Conservation (phyloP, 768 basidiomycete species). For the Thelephora aurantiotincta region DNA sequence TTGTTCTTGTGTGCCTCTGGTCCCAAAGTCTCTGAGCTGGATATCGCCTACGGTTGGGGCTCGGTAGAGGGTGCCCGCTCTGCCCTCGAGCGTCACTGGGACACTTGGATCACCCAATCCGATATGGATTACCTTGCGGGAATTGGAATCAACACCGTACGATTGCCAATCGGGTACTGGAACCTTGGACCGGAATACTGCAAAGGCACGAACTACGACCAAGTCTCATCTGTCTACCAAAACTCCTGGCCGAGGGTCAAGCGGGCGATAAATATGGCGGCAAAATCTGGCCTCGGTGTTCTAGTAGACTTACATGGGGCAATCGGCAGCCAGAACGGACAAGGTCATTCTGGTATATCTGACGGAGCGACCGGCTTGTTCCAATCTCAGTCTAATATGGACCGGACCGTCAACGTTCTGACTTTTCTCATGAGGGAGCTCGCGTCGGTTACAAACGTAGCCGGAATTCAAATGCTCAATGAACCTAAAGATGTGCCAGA, state of each 20-base stretch:
- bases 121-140: conserved; percentile 52
- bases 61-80: conserved; percentile 27
- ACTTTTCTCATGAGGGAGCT: conserved; percentile 22
- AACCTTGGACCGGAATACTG: conserved; percentile 23
- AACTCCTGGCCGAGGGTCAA: conserved; percentile 31
- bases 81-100: conserved; percentile 59
- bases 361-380: conserved; percentile 27
- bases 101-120: conserved; percentile 47
- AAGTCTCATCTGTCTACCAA: conserved; percentile 26
- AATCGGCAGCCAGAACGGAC: conserved; percentile 31
- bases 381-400: conserved; percentile 17
- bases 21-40: conserved; percentile 38
- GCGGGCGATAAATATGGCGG: conserved; percentile 28
- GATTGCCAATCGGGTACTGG: conserved; percentile 44
- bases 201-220: conserved; percentile 23
- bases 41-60: conserved; percentile 54
- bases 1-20: conserved; percentile 45
- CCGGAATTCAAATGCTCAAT: conserved; percentile 35
- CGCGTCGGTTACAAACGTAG: conserved; percentile 23
- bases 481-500: conserved; percentile 34
- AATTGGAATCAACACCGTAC: conserved; percentile 45
- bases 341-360: conserved; percentile 29
- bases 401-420: conserved; percentile 26
- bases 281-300: conserved; percentile 28
- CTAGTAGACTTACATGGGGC: conserved; percentile 42